Percentiles rank a stretch among this genome's conserved stretches.
phyloP scores from a whole-genome alignment of 176 grass and related monocot species.

The Oryza rufipogon region DNA sequence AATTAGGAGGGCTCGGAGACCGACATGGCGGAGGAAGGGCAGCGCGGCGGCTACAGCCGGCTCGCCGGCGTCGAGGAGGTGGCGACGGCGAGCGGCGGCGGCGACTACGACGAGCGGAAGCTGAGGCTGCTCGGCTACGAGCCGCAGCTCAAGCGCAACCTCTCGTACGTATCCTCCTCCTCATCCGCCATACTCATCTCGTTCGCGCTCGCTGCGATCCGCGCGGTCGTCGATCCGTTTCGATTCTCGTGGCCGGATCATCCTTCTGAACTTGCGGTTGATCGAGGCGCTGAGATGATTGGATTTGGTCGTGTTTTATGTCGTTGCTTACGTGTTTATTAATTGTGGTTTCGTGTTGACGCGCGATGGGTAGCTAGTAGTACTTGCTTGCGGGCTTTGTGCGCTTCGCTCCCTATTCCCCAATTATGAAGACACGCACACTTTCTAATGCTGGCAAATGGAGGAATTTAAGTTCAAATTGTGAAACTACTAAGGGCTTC shows the following conservation, averaged over 20 bases:
- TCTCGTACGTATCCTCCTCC: constrained; percentile 49
- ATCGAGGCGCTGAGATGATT: neutral
- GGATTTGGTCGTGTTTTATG: neutral
- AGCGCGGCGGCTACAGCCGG: constrained; percentile 39
- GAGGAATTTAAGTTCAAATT: neutral
- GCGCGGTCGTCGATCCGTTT: neutral
- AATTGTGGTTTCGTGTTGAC: neutral
- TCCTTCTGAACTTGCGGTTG: too few species aligned
- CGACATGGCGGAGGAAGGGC: constrained; percentile 17
- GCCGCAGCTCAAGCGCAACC: constrained; percentile 79
- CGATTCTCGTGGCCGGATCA: neutral
- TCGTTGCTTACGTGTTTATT: neutral
- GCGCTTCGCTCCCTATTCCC: neutral
- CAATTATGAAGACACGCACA: too few species aligned
- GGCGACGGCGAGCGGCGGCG: neutral
- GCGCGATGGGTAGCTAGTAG: neutral
- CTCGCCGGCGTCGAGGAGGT: constrained; percentile 36
- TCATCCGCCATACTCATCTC: neutral
- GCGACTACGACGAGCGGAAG: constrained; percentile 36
- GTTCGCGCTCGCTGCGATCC: too few species aligned
- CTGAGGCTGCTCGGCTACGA: constrained; percentile 73
- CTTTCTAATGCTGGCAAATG: too few species aligned
- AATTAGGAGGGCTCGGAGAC: neutral
- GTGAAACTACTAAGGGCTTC: neutral
- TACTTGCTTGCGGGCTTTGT: constrained; percentile 18